Conservation (phyloP, 257 asterid genomes). For the Solanum virginianum region DNA sequence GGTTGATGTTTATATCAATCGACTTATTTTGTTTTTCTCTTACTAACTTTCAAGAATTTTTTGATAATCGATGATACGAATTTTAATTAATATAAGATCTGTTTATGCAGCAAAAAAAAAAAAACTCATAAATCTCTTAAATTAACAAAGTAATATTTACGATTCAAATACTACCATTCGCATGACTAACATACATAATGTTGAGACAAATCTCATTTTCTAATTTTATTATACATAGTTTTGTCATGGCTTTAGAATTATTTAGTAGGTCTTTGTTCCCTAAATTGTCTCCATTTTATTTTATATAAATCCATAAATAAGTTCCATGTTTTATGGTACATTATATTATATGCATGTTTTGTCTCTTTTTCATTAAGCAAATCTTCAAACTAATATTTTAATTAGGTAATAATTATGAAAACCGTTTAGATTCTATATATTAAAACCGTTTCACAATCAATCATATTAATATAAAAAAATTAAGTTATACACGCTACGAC, state of each 20-base stretch:
- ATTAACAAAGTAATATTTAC: too few species aligned
- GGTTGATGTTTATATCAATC: neutral
- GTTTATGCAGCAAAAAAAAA: too few species aligned
- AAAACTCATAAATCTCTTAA: too few species aligned
- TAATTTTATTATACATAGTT: too few species aligned
- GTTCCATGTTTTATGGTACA: neutral
- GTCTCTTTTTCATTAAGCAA: neutral
- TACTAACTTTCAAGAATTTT: neutral
- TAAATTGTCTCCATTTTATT: neutral
- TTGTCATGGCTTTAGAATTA: neutral
- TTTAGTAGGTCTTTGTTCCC: neutral
- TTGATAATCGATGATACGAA: too few species aligned
- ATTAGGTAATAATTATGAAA: neutral
- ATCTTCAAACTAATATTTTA: neutral
- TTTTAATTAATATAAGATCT: too few species aligned
- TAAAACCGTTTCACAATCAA: neutral
- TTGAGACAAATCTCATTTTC: neutral
- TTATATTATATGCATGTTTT: too few species aligned
- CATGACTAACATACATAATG: neutral
- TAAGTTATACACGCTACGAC: too few species aligned
- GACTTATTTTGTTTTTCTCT: too few species aligned
- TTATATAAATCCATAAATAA: neutral
- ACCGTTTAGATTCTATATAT: neutral
- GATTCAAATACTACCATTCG: too few species aligned
- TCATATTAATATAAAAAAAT: neutral